phyloP scores from a whole-genome alignment of 169 alveolate genomes.

The Perkinsus marinus region DNA sequence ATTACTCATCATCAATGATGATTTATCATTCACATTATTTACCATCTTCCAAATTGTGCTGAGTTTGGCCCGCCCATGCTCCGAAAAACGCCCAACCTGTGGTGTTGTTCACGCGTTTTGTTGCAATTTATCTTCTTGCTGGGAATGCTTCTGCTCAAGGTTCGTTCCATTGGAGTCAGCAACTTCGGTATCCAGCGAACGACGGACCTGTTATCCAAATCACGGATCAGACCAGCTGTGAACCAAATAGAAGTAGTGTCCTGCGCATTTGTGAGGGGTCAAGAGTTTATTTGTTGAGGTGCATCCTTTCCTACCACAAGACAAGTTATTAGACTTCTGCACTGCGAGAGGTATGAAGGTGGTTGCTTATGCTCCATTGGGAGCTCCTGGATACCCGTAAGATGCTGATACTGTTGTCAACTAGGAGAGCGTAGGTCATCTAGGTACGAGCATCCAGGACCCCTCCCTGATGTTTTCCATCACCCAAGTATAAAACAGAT shows the following conservation, averaged over 20 bases:
- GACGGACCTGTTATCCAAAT: background rate
- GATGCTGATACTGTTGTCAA: background rate
- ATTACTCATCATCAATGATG: too few relatives aligned
- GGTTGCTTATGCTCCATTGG: background rate
- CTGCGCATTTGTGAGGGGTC: background rate
- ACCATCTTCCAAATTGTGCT: too few relatives aligned
- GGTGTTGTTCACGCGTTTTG: too few relatives aligned
- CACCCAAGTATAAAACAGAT: background rate
- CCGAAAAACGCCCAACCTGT: too few relatives aligned
- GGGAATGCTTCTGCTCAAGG: background rate
- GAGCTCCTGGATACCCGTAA: background rate
- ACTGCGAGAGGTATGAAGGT: background rate
- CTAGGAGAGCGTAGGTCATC: background rate
- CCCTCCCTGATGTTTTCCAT: background rate
- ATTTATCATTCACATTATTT: too few relatives aligned
- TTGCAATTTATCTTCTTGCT: too few relatives aligned
- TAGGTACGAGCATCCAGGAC: background rate
- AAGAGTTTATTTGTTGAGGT: background rate
- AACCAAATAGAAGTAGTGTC: background rate
- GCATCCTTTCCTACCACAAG: background rate
- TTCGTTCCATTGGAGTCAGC: background rate
- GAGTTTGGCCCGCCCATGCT: too few relatives aligned
- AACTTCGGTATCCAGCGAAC: background rate
- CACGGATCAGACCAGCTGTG: background rate
- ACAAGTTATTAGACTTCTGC: background rate